Conservation (phyloP, 805 yeast genomes). For the Kluyveromyces lactis region DNA sequence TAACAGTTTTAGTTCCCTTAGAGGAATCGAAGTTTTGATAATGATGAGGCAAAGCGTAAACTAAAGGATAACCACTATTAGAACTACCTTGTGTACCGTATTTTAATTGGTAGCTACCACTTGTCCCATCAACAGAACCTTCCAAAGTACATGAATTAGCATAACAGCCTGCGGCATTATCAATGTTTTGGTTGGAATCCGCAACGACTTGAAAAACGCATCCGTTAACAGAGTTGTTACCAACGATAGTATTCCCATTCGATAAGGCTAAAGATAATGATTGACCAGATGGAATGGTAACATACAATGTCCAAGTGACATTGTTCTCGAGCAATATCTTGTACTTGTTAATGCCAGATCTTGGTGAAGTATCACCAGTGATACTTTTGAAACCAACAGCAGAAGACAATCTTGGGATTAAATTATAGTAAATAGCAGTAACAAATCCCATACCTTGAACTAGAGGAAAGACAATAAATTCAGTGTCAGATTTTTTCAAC, state of each 20-base stretch:
- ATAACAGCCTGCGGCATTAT: slow-evolving; percentile 55
- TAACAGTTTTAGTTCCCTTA: slow-evolving; percentile 14
- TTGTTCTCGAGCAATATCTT: slow-evolving; percentile 45
- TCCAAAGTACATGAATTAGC: slow-evolving; percentile 40
- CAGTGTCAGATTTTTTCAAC: slow-evolving; percentile 22
- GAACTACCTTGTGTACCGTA: slow-evolving; percentile 41
- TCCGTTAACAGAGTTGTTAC: slow-evolving; percentile 29
- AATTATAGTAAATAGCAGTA: slow-evolving; percentile 50
- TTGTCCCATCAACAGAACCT: slow-evolving; percentile 34
- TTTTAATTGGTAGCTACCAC: slow-evolving; percentile 35
- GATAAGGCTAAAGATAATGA: slow-evolving; percentile 16
- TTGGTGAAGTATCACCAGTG: slow-evolving; percentile 31
- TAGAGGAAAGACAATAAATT: slow-evolving; percentile 46
- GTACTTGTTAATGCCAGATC: slow-evolving; percentile 44
- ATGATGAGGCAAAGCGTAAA: slow-evolving; percentile 69
- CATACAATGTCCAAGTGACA: slow-evolving; percentile 61
- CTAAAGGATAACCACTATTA: slow-evolving; percentile 35
- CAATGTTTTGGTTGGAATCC: slow-evolving; percentile 39
- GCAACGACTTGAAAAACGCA: slow-evolving; percentile 53
- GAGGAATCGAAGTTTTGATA: slow-evolving; percentile 34
- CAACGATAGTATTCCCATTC: slow-evolving; percentile 15
- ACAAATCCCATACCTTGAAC: slow-evolving; percentile 81
- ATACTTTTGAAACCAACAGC: slow-evolving; percentile 56
- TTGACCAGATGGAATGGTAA: slow-evolving; percentile 37
- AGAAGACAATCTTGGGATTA: slow-evolving; percentile 49